A percentile compares a stretch with the other conserved stretches of the same genome.
Evolutionary conservation across 306 rosid species (phyloP).

Genomic region (Prunus padus): DNA sequence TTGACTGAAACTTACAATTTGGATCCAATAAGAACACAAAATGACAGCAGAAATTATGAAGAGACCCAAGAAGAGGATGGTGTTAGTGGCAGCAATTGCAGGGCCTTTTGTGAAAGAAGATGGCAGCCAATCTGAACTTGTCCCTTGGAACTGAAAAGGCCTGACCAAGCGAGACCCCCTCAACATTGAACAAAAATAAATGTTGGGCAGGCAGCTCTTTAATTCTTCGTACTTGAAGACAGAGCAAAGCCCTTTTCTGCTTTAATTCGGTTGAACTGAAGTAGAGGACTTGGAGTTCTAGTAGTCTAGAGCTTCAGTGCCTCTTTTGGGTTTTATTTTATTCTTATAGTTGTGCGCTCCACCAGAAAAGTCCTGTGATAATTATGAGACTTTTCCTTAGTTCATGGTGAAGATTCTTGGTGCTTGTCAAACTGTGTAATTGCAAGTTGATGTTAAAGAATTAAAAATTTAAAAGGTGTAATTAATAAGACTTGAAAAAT

Average conservation of each 20-base stretch:
- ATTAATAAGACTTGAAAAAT: no score
- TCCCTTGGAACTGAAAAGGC: not conserved
- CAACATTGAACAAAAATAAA: not conserved
- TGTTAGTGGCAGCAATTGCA: constrained; percentile 5
- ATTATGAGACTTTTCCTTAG: not conserved
- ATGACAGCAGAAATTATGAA: constrained; percentile 27
- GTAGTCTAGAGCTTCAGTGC: not conserved
- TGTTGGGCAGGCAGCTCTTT: not conserved
- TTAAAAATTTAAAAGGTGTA: not conserved
- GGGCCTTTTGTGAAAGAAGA: constrained; percentile 20
- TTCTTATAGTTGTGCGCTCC: not conserved
- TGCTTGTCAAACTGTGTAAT: not conserved
- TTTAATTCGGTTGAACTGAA: not conserved
- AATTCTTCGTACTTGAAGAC: not conserved
- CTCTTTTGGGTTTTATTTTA: not conserved
- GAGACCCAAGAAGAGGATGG: constrained; percentile 34
- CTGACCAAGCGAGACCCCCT: constrained; percentile 12
- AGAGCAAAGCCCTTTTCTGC: not conserved
- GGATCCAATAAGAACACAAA: constrained; percentile 23
- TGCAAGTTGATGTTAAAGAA: not conserved
- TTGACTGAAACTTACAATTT: constrained; percentile 21
- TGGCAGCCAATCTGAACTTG: constrained; percentile 11
- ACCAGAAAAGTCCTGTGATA: not conserved
- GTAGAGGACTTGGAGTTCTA: not conserved
- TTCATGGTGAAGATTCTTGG: not conserved